Percentiles rank a stretch among this genome's conserved stretches.
Conservation (phyloP, 768 basidiomycete genomes). For the Boletus subparvulus region DNA sequence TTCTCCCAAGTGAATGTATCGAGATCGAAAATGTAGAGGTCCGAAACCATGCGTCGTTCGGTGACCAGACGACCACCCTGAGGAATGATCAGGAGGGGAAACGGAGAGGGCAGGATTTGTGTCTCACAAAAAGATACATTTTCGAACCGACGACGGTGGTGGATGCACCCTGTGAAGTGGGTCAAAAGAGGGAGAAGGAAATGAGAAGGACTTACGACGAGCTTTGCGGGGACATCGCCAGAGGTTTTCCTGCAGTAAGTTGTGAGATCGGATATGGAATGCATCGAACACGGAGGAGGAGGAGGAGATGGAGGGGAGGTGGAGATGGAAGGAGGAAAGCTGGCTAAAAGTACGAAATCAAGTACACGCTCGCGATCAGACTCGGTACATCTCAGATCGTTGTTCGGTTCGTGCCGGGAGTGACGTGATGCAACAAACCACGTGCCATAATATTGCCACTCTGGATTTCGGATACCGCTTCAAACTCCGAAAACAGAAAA, state of each 20-base stretch:
- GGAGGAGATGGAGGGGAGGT: neutral
- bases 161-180: conserved; percentile 68
- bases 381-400: conserved; percentile 31
- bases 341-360: conserved; percentile 22
- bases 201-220: conserved; percentile 61
- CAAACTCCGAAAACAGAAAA: conserved; percentile 12
- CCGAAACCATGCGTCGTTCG: conserved; percentile 84
- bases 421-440: conserved; percentile 17
- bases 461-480: conserved; percentile 13
- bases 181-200: neutral
- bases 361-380: conserved; percentile 12
- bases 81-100: neutral
- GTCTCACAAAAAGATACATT: conserved; percentile 84
- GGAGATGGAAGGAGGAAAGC: conserved; percentile 8
- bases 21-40: conserved; percentile 89
- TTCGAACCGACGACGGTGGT: conserved; percentile 87
- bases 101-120: neutral
- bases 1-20: conserved; percentile 79
- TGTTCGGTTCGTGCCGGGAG: conserved; percentile 23
- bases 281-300: conserved; percentile 38
- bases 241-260: conserved; percentile 80
- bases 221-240: conserved; percentile 85
- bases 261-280: conserved; percentile 88
- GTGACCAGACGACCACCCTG: conserved; percentile 87
- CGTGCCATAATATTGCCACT: conserved; percentile 14